phyloP scores from a whole-genome alignment of 176 grass and related monocot genomes.

The Eragrostis nindensis region DNA sequence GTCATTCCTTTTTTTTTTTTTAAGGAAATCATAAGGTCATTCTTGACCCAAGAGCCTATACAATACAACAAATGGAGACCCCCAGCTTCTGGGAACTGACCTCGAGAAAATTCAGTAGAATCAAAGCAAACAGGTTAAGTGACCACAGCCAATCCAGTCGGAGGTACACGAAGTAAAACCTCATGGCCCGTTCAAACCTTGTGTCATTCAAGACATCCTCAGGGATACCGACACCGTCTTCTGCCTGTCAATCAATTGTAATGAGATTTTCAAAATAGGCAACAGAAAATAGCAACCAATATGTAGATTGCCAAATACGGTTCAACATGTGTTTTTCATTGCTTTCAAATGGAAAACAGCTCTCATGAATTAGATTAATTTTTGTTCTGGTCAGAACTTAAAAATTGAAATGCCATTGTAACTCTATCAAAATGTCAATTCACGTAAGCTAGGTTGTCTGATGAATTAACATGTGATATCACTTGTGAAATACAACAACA shows the following conservation, averaged over 20 bases:
- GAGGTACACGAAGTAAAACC: conserved; percentile 87
- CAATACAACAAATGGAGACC: conserved; percentile 12
- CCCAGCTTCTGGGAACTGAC: conserved; percentile 44
- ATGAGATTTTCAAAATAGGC: conserved; percentile 31
- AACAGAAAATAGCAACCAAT: background rate
- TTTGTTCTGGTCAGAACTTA: background rate
- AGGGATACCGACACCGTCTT: conserved; percentile 89
- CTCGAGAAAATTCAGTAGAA: conserved; percentile 95
- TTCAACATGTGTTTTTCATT: background rate
- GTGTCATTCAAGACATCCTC: conserved; percentile 79
- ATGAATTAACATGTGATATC: background rate
- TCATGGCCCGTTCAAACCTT: conserved; percentile 76
- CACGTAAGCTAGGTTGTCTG: background rate
- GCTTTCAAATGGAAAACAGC: background rate
- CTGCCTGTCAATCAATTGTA: conserved; percentile 62
- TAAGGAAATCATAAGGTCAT: no score
- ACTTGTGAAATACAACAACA: background rate
- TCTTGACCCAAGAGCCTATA: conserved; percentile 2
- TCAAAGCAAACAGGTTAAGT: conserved; percentile 88
- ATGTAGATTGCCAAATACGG: conserved; percentile 18
- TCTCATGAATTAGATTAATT: conserved; percentile 16
- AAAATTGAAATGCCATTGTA: background rate
- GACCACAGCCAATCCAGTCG: conserved; percentile 87
- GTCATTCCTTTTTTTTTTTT: no score
- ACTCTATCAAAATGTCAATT: conserved; percentile 1